Percentiles rank a stretch among this genome's conserved stretches.
phyloP scores from a whole-genome alignment of 768 basidiomycete genomes.

The Floccularia luteovirens region DNA sequence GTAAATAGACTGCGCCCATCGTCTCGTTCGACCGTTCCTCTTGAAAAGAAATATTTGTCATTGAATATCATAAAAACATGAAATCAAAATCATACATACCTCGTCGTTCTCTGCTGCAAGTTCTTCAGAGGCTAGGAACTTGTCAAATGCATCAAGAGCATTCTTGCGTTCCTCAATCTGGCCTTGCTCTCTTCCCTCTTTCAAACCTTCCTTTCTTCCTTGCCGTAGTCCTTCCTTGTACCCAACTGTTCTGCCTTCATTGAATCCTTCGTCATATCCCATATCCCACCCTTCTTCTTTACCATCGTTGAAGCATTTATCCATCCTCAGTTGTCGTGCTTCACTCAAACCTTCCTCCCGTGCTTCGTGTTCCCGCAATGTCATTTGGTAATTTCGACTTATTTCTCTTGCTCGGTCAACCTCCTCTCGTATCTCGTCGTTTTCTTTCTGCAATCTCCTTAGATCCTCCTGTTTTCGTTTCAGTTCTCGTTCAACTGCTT shows the following conservation, averaged over 20 bases:
- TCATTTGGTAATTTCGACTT: constrained; percentile 32
- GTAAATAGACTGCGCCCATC: constrained; percentile 27
- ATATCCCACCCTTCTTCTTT: constrained; percentile 35
- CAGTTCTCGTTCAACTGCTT: constrained; percentile 36
- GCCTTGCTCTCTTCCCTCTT: constrained; percentile 33
- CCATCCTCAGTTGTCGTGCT: constrained; percentile 27
- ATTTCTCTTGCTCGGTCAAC: constrained; percentile 31
- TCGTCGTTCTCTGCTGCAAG: constrained; percentile 18
- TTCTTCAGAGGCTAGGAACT: constrained; percentile 37
- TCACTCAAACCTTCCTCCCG: constrained; percentile 35
- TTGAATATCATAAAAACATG: too few relatives aligned
- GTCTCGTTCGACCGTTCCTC: constrained; percentile 18
- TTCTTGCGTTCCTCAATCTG: constrained; percentile 42
- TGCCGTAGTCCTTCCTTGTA: constrained; percentile 29
- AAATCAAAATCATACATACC: neutral
- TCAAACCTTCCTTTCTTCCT: constrained; percentile 32
- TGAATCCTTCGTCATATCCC: constrained; percentile 38
- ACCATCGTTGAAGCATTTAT: constrained; percentile 36
- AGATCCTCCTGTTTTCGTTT: constrained; percentile 24
- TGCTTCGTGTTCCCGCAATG: constrained; percentile 36
- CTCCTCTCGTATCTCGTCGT: constrained; percentile 34
- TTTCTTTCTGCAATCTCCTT: constrained; percentile 21
- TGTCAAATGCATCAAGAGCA: constrained; percentile 52
- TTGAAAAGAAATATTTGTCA: constrained; percentile 2
- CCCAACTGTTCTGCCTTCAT: constrained; percentile 33